Evolutionary conservation across 2,329 filamentous ascomycete genomes (phyloP).

Genomic region (Aspergillus tamarii): DNA sequence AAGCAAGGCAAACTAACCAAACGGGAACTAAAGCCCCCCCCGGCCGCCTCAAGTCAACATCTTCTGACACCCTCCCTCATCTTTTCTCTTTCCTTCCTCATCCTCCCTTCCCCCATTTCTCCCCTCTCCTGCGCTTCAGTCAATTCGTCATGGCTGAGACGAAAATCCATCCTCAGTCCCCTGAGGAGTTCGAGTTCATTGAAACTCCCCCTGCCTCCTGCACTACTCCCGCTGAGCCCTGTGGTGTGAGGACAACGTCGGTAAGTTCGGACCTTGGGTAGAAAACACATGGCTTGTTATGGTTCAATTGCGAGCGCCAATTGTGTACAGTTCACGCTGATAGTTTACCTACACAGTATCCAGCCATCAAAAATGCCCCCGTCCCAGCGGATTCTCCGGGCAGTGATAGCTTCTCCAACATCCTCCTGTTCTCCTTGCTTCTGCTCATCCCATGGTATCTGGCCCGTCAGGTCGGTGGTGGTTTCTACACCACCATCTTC

Average conservation of each 20-base stretch:
- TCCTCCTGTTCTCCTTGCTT: conserved; percentile 71
- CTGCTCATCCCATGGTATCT: conserved; percentile 75
- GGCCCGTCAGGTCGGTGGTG: conserved; percentile 81
- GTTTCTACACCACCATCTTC: conserved; percentile 85
- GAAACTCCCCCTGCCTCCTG: conserved; percentile 63
- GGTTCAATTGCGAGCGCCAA: not conserved
- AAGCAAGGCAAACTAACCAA: conserved; percentile 4
- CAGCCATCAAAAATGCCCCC: conserved; percentile 90
- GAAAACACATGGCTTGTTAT: not conserved
- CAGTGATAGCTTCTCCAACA: conserved; percentile 85
- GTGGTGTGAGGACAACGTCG: conserved; percentile 64
- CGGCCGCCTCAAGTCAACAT: conserved; percentile 4
- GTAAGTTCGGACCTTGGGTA: conserved; percentile 47
- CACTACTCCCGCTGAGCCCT: conserved; percentile 56
- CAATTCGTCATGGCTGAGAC: conserved; percentile 40
- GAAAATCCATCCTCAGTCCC: conserved; percentile 49
- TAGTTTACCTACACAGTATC: conserved; percentile 60
- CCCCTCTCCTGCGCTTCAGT: conserved; percentile 24
- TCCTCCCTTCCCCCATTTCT: conserved; percentile 22
- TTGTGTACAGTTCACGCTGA: not conserved
- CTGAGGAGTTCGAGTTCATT: conserved; percentile 56
- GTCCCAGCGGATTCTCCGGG: conserved; percentile 87
- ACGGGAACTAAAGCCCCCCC: not conserved
- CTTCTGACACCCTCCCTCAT: conserved; percentile 11
- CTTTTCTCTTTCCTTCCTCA: conserved; percentile 15